phyloP scores from a whole-genome alignment of 352 stramenopile species.

The Chrysophaeum taylorii region DNA sequence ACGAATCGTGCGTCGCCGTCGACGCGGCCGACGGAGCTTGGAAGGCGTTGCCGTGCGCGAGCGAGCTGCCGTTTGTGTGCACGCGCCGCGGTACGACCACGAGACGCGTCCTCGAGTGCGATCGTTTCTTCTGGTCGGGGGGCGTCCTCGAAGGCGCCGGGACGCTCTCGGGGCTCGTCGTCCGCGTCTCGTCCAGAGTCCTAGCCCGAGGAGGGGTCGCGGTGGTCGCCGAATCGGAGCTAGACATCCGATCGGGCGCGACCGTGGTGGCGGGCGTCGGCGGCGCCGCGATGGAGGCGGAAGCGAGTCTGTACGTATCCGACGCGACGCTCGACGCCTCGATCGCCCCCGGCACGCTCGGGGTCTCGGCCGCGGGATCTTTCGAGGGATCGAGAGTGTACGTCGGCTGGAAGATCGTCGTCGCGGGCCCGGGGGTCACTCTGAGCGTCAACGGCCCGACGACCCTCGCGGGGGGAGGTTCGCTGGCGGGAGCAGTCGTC shows the following conservation, averaged over 20 bases:
- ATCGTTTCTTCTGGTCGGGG: too few relatives aligned
- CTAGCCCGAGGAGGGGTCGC: too few relatives aligned
- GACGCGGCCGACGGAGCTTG: not conserved
- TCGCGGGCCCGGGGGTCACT: not conserved
- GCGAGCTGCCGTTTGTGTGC: not conserved
- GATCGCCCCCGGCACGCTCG: not conserved
- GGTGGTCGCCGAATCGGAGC: not conserved
- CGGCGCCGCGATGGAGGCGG: too few relatives aligned
- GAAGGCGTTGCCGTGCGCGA: not conserved
- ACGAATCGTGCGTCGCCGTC: not conserved
- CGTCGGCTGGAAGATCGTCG: not conserved
- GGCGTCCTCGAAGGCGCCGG: not conserved
- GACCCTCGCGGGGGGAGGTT: not conserved
- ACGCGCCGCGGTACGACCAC: not conserved
- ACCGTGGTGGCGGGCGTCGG: not conserved
- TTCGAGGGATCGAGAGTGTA: too few relatives aligned
- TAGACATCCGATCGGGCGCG: not conserved
- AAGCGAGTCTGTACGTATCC: too few relatives aligned
- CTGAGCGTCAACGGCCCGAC: not conserved
- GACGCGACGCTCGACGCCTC: too few relatives aligned
- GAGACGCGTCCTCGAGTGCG: not conserved
- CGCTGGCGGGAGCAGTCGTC: too few relatives aligned
- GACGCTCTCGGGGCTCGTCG: not conserved
- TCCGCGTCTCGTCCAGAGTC: too few relatives aligned
- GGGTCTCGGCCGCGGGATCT: too few relatives aligned